Percentiles rank a stretch among this genome's conserved stretches.
Conservation (phyloP, 805 yeast genomes). For the Myxozyma neglecta region DNA sequence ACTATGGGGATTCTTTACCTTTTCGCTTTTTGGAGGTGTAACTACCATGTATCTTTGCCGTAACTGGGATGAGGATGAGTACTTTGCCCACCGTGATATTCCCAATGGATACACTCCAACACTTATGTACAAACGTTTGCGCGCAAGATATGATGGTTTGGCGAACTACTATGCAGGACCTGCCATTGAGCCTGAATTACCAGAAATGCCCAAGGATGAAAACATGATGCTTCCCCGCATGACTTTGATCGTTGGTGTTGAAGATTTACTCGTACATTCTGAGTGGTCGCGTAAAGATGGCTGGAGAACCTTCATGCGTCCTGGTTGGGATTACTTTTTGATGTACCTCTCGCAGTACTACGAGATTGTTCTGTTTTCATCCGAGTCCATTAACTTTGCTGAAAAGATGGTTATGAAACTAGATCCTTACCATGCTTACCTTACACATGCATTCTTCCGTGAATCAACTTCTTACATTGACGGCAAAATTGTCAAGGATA, state of each 20-base stretch:
- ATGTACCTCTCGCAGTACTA: slow-evolving; percentile 94
- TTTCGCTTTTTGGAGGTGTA: slow-evolving; percentile 10
- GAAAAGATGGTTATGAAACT: slow-evolving; percentile 82
- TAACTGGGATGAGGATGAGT: slow-evolving; percentile 55
- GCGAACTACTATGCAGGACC: slow-evolving; percentile 90
- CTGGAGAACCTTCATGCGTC: slow-evolving; percentile 99
- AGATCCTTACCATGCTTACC: slow-evolving; percentile 89
- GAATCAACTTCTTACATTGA: slow-evolving; percentile 90
- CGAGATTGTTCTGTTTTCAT: slow-evolving; percentile 88
- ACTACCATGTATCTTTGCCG: slow-evolving; percentile 21
- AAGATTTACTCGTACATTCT: slow-evolving; percentile 86
- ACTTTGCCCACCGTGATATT: slow-evolving; percentile 54
- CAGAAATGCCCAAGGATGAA: slow-evolving; percentile 91
- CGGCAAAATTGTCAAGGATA: slow-evolving; percentile 86
- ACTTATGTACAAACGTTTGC: slow-evolving; percentile 66
- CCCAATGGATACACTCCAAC: slow-evolving; percentile 67
- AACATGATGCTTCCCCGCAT: slow-evolving; percentile 73
- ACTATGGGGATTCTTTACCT: slow-evolving; percentile 10
- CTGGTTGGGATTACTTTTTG: slow-evolving; percentile 94
- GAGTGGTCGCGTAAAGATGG: slow-evolving; percentile 91
- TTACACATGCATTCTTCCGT: slow-evolving; percentile 81
- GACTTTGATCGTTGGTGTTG: slow-evolving; percentile 85
- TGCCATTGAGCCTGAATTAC: slow-evolving; percentile 75
- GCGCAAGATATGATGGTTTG: slow-evolving; percentile 68
- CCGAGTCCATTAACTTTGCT: slow-evolving; percentile 80